Percentiles rank a stretch among this genome's conserved stretches.
These are phyloP conservation scores for Hirschfeldia incana DNA, from an alignment of 345 rosid genomes.

Conservation along the genomic window DNA sequence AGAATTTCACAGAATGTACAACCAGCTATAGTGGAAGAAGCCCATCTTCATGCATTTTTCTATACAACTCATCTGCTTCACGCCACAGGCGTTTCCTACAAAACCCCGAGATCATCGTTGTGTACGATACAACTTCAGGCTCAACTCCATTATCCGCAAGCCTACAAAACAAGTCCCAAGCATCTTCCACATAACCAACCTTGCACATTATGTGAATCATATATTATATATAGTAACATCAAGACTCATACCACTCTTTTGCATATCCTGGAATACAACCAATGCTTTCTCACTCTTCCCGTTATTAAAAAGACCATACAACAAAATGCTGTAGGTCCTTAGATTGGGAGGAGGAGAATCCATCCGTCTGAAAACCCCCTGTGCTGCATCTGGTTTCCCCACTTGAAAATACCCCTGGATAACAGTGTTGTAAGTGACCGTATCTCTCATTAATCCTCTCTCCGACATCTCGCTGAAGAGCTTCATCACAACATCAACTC, in stretches of 20 bases:
- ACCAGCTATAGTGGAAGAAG: not conserved
- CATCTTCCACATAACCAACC: not conserved
- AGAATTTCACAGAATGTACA: slow-evolving; percentile 6
- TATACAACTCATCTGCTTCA: slow-evolving; percentile 36
- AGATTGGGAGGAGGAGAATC: not conserved
- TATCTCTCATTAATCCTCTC: not conserved
- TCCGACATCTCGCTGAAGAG: not conserved
- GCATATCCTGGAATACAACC: not conserved
- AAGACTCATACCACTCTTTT: not conserved
- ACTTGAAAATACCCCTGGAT: not conserved
- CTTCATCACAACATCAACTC: not conserved
- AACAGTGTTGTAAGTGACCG: not conserved
- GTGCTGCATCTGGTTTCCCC: not conserved
- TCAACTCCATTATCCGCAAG: not conserved
- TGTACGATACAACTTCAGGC: not conserved
- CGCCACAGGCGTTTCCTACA: slow-evolving; percentile 33
- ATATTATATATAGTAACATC: not conserved
- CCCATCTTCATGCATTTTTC: slow-evolving; percentile 38
- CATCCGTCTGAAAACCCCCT: not conserved
- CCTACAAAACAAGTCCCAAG: not conserved
- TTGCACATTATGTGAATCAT: not conserved
- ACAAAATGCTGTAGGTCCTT: not conserved
- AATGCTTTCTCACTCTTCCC: not conserved
- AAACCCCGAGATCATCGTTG: slow-evolving; percentile 37
- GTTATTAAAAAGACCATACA: not conserved